Evolutionary conservation across 306 rosid species (phyloP).

Genomic region (Trifolium repens): DNA sequence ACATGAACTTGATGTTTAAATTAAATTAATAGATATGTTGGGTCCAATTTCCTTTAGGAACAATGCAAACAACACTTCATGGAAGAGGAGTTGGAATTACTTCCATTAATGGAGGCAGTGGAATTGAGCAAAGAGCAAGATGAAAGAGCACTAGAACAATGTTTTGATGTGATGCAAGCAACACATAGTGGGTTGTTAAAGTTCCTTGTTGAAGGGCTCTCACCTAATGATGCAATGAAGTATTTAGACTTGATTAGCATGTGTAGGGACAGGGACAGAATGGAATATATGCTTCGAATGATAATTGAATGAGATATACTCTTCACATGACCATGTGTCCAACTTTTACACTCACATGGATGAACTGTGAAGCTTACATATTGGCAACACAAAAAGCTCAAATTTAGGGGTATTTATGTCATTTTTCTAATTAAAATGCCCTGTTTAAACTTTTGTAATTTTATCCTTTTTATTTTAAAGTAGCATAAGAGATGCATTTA

Average conservation of each 20-base stretch:
- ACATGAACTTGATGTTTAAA: background rate
- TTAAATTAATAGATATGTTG: background rate
- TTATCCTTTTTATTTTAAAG: background rate
- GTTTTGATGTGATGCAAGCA: conserved; percentile 74
- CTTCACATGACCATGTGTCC: conserved; percentile 15
- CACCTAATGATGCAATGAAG: conserved; percentile 65
- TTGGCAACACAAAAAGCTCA: background rate
- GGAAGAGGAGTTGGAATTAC: conserved; percentile 67
- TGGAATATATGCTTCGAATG: conserved; percentile 48
- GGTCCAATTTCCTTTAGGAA: conserved; percentile 45
- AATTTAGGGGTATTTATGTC: background rate
- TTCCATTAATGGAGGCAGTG: conserved; percentile 77
- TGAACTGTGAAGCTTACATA: conserved; percentile 1
- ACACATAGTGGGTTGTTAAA: conserved; percentile 65
- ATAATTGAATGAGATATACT: conserved; percentile 33
- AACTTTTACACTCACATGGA: conserved; percentile 7
- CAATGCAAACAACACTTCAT: conserved; percentile 70
- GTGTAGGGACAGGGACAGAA: conserved; percentile 51
- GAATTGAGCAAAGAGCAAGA: conserved; percentile 66
- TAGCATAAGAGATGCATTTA: background rate
- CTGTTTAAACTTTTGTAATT: background rate
- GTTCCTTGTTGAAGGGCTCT: conserved; percentile 73
- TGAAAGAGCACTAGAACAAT: conserved; percentile 53
- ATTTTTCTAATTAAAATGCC: background rate
- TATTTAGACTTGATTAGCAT: conserved; percentile 66